phyloP scores from a whole-genome alignment of 176 grass and related monocot species.

The Alloteropsis semialata region DNA sequence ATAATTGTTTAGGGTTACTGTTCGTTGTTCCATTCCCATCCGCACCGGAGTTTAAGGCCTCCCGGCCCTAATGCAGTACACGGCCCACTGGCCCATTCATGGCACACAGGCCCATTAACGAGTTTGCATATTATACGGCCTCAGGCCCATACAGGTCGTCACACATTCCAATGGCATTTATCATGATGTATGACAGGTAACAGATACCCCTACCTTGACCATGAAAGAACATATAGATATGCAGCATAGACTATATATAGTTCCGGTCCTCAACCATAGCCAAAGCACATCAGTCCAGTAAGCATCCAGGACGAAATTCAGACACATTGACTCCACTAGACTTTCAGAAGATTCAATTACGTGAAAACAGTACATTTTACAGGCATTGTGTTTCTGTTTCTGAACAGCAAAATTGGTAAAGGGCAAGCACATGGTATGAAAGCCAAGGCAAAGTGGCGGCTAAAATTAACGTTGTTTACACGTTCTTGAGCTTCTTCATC shows the following conservation, averaged over 20 bases:
- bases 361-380: constrained; percentile 7
- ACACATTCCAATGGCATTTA: constrained; percentile 4
- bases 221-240: neutral
- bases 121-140: no score
- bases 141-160: no score
- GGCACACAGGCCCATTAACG: no score
- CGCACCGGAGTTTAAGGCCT: no score
- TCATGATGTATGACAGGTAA: neutral
- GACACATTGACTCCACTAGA: neutral
- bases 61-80: no score
- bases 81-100: no score
- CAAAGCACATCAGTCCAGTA: neutral
- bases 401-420: constrained; percentile 31
- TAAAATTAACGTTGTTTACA: constrained; percentile 10
- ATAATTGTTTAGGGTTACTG: no score
- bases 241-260: neutral
- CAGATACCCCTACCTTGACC: neutral
- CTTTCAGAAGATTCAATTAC: neutral
- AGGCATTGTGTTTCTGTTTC: constrained; percentile 12
- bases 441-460: neutral
- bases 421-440: neutral
- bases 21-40: no score
- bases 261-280: neutral
- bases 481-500: constrained; percentile 84
- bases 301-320: neutral